phyloP scores from a whole-genome alignment of 306 rosid species.

The Fragaria vesca region DNA sequence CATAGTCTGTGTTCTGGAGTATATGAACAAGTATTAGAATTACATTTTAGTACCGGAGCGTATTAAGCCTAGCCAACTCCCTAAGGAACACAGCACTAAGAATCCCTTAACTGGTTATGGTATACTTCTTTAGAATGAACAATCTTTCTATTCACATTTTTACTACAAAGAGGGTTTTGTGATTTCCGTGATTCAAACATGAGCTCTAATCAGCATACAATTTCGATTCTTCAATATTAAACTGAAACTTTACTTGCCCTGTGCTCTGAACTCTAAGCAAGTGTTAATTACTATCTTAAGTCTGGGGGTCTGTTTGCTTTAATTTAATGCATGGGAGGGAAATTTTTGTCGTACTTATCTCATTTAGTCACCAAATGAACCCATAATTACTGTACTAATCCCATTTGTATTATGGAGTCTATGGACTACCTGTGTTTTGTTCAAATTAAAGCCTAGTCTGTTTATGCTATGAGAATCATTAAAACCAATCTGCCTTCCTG shows the following conservation, averaged over 20 bases:
- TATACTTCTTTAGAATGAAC: not conserved
- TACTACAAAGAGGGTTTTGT: not conserved
- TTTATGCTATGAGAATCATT: not conserved
- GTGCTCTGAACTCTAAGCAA: too few species aligned
- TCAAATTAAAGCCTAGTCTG: not conserved
- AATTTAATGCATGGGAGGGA: not conserved
- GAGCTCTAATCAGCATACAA: not conserved
- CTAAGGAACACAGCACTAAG: not conserved
- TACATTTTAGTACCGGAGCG: not conserved
- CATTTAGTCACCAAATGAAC: too few species aligned
- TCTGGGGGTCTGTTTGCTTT: not conserved
- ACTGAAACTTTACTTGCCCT: not conserved
- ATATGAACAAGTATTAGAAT: not conserved
- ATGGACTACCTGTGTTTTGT: not conserved
- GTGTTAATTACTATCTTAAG: not conserved
- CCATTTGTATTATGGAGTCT: not conserved
- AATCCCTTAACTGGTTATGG: not conserved
- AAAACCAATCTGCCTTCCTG: not conserved
- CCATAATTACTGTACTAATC: not conserved
- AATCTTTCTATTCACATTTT: not conserved
- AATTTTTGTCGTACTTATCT: too few species aligned
- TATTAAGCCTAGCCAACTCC: not conserved
- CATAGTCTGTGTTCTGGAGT: not conserved
- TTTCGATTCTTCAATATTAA: not conserved
- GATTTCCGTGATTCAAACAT: too few species aligned